Evolutionary conservation across 78 protist species (phyloP), one percentile per base, ranked within the genome.

Genomic region (Dictyostelium citrinum): DNA sequence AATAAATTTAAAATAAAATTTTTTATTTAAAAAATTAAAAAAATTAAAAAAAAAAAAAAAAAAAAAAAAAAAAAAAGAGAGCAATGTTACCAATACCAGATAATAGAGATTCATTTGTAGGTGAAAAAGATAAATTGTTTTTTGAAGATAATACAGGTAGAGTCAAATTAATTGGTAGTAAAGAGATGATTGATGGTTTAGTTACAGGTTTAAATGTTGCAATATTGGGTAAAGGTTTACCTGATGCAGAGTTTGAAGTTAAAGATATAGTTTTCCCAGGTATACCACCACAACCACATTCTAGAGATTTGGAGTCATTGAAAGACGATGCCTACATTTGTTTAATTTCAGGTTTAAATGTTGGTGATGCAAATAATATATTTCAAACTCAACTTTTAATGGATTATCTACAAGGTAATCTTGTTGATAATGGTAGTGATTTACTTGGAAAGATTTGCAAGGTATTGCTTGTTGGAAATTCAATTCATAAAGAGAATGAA

Each of bases 111-210:
- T 88, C 93, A 11, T 78, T 35, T 61, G 24, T 81, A 2, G 14
- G 64, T 14, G 91, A 71, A 29, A 68, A 78, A 11, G 95, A 91
- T 84, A 24, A 64, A 51, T 43, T 91, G n/a, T 64, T 46, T 27
- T 91, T 91, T 61, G 95, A 91, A 55, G 95, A 91, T 91, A 90
- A 91, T 24, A 81, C 95, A 46, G 95, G 95, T 83, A 37, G 95
- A 29, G 82, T 84, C n/a, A 91, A 79, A 41, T 27, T 91, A 22
- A 79, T 91, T 70, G 90, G 91, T 29, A 83, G 60, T 24, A 51
- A 82, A 24, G 31, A 20, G 12, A 39, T 91, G 58, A 74, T 82
- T 11, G 81, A 78, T 83, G 27, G 83, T 43, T 41, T 81, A 27
- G 61, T 83, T 5, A 91, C 95, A 45, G 95, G 95, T 61, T 27